Percentiles rank a stretch among this genome's conserved stretches.
phyloP scores from a whole-genome alignment of 805 yeast species.

The Candida sanyiensis region DNA sequence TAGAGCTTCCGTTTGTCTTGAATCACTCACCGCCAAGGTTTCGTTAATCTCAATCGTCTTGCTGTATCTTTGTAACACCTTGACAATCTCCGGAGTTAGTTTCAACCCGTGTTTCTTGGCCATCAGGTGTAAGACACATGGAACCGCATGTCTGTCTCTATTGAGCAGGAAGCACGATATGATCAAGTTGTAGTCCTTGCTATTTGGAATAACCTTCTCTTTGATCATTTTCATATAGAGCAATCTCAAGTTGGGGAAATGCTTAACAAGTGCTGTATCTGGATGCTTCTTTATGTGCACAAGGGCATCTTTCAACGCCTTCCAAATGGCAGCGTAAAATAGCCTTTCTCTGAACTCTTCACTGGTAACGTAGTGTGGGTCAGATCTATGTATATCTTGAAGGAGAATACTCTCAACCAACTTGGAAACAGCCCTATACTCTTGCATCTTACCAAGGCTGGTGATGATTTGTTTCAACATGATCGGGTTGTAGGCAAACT shows the following conservation, averaged over 20 bases:
- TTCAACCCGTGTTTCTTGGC: constrained; percentile 16
- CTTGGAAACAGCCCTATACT: constrained; percentile 28
- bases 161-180: constrained; percentile 14
- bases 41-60: neutral
- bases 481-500: constrained; percentile 28
- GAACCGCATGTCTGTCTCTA: constrained; percentile 15
- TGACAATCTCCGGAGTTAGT: constrained; percentile 2
- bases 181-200: constrained; percentile 19
- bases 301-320: constrained; percentile 19
- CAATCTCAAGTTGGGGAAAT: constrained; percentile 18
- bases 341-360: neutral
- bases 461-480: constrained; percentile 35
- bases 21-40: neutral
- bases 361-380: constrained; percentile 2
- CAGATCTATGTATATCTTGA: constrained; percentile 16
- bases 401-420: constrained; percentile 29
- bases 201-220: constrained; percentile 19
- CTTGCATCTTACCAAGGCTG: constrained; percentile 27
- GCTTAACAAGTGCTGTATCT: too few relatives aligned
- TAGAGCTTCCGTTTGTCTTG: constrained; percentile 1
- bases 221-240: constrained; percentile 24
- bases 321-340: constrained; percentile 31
- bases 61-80: constrained; percentile 2
- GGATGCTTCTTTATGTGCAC: neutral
- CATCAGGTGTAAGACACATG: constrained; percentile 23